Evolutionary conservation across 768 basidiomycete genomes (phyloP), one percentile per base, ranked within the genome.

Genomic region (Russula brevipes): DNA sequence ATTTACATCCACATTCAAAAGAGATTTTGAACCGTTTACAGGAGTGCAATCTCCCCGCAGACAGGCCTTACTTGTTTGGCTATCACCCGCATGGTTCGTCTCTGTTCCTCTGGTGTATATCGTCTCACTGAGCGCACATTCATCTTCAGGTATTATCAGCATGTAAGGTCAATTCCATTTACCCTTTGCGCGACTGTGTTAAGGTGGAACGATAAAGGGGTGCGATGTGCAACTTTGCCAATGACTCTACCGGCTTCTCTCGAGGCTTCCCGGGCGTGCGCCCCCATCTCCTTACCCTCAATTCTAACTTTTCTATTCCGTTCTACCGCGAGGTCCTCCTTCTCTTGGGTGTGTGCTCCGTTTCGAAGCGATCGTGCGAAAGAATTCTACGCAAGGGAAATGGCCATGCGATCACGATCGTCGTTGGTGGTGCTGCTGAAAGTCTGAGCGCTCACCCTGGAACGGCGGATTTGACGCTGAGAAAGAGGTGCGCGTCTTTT

Each of bases 201-300:
- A 16, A 61, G 42, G 38, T 4, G 4, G 3, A 11, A 8, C 38
- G 39, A 39, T 64, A 52, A 59, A 95, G 93, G 90, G 94, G 94
- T 46, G 92, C 94, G 4, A 78, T 97, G 46, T 91, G 91, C 10
- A 98, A 94, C n/a, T 98, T 99, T 69, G 96, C 86, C 2, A 95
- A 94, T 24, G 96, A 98, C 91, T 94, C 89, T 39, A 95, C 93
- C 2, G 91, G 91, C 7, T 98, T 98, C 76, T 95, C 94, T 3
- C 74, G 80, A 38, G 83, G 84, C 41, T 98, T 94, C 72, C 96
- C 97, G 1, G 94, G 94, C 4, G 89, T 99, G 70, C 82, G 79
- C 51, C 95, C 97, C 0, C 95, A 98, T 73, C 87, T 99, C 42
- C 83, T 98, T 31, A 99, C 97, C 0, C 82, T 94, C 59, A 78